Percentiles rank a stretch among this genome's conserved stretches.
These are phyloP conservation scores for Westerdykella aurantiaca DNA, from an alignment of 2,329 filamentous ascomycete genomes.

Conservation along the genomic window DNA sequence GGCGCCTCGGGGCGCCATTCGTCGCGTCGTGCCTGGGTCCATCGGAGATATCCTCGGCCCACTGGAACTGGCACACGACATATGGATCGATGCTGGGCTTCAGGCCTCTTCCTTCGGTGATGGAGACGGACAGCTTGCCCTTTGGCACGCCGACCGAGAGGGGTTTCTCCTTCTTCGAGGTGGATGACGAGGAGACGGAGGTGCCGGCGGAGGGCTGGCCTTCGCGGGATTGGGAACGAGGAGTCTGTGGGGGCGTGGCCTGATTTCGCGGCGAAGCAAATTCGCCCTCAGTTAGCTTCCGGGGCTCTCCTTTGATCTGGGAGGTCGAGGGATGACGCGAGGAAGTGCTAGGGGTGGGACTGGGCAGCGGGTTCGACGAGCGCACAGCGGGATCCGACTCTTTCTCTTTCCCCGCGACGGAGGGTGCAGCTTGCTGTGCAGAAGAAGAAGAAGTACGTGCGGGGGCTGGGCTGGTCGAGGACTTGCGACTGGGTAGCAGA, in stretches of 20 bases:
- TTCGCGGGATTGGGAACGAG: constrained; percentile 73
- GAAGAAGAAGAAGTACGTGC: constrained; percentile 26
- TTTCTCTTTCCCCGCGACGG: constrained; percentile 18
- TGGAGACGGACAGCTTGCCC: constrained; percentile 85
- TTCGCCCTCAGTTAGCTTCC: constrained; percentile 82
- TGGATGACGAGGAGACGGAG: constrained; percentile 37
- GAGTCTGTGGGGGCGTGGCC: constrained; percentile 88
- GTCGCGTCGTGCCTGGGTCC: constrained; percentile 63
- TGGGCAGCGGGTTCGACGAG: constrained; percentile 51
- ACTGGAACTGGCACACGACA: constrained; percentile 93
- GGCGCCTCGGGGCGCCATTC: constrained; percentile 32
- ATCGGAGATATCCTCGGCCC: constrained; percentile 90
- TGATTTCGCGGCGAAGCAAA: constrained; percentile 58
- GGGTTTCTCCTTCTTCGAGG: constrained; percentile 37
- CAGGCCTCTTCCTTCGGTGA: constrained; percentile 77
- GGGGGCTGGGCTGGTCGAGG: constrained; percentile 36
- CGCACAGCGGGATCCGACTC: constrained; percentile 26
- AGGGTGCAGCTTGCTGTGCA: constrained; percentile 8
- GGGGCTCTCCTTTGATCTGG: constrained; percentile 63
- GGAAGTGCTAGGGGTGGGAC: constrained; percentile 44
- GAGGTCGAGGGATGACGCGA: constrained; percentile 48
- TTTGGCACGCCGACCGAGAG: constrained; percentile 66
- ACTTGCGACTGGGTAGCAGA: constrained; percentile 45
- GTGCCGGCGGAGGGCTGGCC: constrained; percentile 45
- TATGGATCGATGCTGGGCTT: constrained; percentile 84